These are phyloP conservation scores for Alternaria gaisen DNA, from an alignment of 2,329 filamentous ascomycete genomes.

Conservation along the genomic window DNA sequence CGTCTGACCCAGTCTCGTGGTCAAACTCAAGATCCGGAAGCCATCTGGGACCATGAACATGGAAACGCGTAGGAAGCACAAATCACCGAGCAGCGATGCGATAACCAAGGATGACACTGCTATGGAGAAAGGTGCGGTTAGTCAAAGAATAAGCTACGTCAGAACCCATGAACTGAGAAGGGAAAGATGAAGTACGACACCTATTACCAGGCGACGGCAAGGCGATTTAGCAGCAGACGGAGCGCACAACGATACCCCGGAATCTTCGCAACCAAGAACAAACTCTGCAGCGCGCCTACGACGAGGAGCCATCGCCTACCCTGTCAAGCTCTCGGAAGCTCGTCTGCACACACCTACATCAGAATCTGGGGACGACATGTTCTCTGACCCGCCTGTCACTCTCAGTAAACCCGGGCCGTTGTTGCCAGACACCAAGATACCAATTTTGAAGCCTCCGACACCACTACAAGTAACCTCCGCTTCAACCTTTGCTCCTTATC, in stretches of 20 bases:
- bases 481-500: neutral
- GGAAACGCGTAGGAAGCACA: neutral
- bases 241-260: neutral
- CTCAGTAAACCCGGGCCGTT: neutral
- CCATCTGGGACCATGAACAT: neutral
- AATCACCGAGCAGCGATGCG: neutral
- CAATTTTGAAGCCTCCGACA: neutral
- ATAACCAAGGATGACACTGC: neutral
- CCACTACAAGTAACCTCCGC: neutral
- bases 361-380: neutral
- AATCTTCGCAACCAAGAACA: neutral
- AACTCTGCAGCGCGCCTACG: neutral
- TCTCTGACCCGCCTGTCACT: neutral
- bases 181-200: neutral
- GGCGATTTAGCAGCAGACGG: neutral
- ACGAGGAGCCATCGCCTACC: neutral
- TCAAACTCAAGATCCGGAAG: neutral
- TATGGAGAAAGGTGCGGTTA: neutral
- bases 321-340: neutral
- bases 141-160: accelerated
- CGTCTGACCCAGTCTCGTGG: neutral
- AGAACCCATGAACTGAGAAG: neutral
- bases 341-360: neutral
- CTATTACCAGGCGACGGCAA: neutral
- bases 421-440: neutral